Evolutionary conservation across 305 asterid genomes (phyloP), one percentile per base, ranked within the genome.

Genomic region (Galium porrigens): DNA sequence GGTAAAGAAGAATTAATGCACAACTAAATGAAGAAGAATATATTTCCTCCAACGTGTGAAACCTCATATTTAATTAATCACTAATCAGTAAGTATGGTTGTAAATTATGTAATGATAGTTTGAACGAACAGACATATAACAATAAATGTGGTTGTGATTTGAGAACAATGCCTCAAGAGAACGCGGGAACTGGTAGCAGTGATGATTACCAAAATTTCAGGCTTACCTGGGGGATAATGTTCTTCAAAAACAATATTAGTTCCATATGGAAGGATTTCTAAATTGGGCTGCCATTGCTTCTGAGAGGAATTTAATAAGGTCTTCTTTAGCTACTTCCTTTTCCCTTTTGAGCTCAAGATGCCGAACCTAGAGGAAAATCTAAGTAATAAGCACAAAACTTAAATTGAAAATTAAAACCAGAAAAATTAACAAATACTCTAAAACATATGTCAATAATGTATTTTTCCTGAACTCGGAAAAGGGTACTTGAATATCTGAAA

Each of bases 191-290:
- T 11, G 0, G 15, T 39, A 14, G 41, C 2, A 29, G 20, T 32
- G 25, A 46, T 48, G 10, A 63, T 6, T 6, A 20, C 15, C 42
- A 63, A 27, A 12, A 63, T 42, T 8, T 9, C 52, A 12, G 57
- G 27, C 29, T 14, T 2, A 44, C 67, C 67, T 44, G 14, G 41
- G 5, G 17, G 27, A 5, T 25, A 6, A 44, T 44, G 25, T 1
- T 18, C 64, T 61, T 22, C 22, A 61, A 61, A 63, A 74, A 53
- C 68, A 42, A 60, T 67, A 63, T 77, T 85, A 91, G 77, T 61
- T 86, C 99, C 99, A 92, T 63, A 92, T 84, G 75, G 86, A 83
- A 66, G 95, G 99, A 70, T 87, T 89, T 82, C 91, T 83, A 67
- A 89, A 92, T 58, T 89, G 95, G 68, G 90, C 77, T 67, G 88